Base-by-base conservation (phyloP, 805 yeast genomes). In the Myxozyma melibiosi region DNA sequence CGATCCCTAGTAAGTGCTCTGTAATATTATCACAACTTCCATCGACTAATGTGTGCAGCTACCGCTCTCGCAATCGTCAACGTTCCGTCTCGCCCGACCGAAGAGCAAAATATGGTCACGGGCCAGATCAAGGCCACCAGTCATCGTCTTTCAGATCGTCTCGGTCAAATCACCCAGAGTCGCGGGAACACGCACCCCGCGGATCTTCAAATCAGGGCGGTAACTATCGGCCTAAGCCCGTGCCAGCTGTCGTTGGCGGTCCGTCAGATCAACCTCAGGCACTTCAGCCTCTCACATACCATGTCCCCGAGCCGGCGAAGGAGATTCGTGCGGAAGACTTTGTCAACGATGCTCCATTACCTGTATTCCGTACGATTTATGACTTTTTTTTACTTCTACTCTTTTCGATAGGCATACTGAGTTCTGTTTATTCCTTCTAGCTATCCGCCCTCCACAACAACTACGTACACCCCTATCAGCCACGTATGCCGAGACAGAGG, bases 391-490 rank as follows among this genome's bases (percentile, higher is more conserved):
- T 8, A 11, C 34, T 20, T 14, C 27, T 31, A 39, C n/a, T 40
- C 3, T 37, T 22, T 22, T 42, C 34, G 9, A 37, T 25, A 24
- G 44, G 6, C 14, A 45, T 31, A 5, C 13, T n/a, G 16, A 33
- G n/a, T 11, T 22, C 14, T 27, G 34, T 39, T 40, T 30, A 30
- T 42, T 31, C n/a, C 24, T n/a, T 16, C 8, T 33, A 57, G 64
- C 66, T 22, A 31, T 62, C 6, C 66, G 67, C 16, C 63, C 67
- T 6, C 67, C 67, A 16, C 63, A 52, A 40, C 53, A 57, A 27
- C 42, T 56, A 6, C 47, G 44, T 30, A 41, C 48, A 25, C 64
- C 66, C 1, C 55, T 65, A 8, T 65, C 61, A 0, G 65, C 66
- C 14, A 65, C 67, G 16, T 65, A 59, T 44, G 13, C 20, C 14